These are phyloP conservation scores for Penicillium verrucosum DNA, from an alignment of 2,329 filamentous ascomycete species.

Conservation along the genomic window DNA sequence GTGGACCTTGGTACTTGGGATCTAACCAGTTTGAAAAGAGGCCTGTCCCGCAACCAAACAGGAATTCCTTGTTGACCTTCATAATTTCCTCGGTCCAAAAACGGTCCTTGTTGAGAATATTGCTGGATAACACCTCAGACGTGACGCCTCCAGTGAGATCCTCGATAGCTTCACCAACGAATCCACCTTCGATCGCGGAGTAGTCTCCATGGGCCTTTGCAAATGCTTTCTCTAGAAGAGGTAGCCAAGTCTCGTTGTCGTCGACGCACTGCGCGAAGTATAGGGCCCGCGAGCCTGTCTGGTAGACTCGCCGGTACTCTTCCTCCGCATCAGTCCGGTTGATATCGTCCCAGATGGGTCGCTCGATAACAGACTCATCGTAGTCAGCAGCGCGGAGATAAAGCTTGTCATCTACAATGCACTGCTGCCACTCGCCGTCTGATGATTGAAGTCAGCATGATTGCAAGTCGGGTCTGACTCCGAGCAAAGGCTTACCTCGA, in stretches of 20 bases:
- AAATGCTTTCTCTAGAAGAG: constrained; percentile 76
- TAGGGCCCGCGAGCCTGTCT: constrained; percentile 71
- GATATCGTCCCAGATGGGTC: constrained; percentile 70
- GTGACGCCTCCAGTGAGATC: constrained; percentile 56
- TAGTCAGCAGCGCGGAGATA: constrained; percentile 80
- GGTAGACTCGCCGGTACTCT: constrained; percentile 67
- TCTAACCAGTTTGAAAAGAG: constrained; percentile 46
- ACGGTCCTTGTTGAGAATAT: constrained; percentile 63
- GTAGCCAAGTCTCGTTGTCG: constrained; percentile 78
- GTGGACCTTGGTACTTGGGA: constrained; percentile 32
- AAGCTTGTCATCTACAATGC: constrained; percentile 86
- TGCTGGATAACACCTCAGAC: constrained; percentile 45
- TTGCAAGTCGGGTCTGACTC: background rate
- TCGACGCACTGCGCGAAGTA: constrained; percentile 75
- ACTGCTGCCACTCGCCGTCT: constrained; percentile 89
- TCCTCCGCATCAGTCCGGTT: constrained; percentile 70
- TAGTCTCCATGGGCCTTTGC: constrained; percentile 83
- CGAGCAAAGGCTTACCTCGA: constrained; percentile 48
- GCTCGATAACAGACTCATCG: constrained; percentile 72
- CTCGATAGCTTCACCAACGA: constrained; percentile 61
- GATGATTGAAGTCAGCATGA: constrained; percentile 3
- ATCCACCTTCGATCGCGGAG: constrained; percentile 69
- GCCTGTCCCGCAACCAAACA: constrained; percentile 48
- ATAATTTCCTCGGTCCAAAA: constrained; percentile 82
- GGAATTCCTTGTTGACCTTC: constrained; percentile 75